Evolutionary conservation across 2,329 filamentous ascomycete genomes (phyloP).

Genomic region (Neoascochyta sp.): DNA sequence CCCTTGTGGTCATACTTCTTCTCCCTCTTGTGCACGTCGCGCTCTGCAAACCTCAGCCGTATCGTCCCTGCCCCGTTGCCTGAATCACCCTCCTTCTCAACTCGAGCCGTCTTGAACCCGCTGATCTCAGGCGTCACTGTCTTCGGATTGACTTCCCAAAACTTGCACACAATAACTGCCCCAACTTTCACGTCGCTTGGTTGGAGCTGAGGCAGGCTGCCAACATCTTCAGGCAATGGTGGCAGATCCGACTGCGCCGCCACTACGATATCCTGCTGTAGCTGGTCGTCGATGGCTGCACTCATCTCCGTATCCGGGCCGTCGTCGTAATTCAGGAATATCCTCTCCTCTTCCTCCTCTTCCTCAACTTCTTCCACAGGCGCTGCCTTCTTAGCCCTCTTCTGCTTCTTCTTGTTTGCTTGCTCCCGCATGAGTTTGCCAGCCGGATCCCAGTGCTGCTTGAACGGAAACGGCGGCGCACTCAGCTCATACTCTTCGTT

Average conservation of each 20-base stretch:
- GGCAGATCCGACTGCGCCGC: conserved; percentile 57
- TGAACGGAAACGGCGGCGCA: conserved; percentile 82
- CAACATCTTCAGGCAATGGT: conserved; percentile 56
- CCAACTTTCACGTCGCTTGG: conserved; percentile 52
- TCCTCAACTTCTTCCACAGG: conserved; percentile 41
- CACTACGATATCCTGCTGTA: conserved; percentile 45
- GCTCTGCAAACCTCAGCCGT: conserved; percentile 62
- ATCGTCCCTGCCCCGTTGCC: conserved; percentile 51
- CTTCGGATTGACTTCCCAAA: conserved; percentile 57
- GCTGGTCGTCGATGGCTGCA: conserved; percentile 29
- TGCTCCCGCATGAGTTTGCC: conserved; percentile 58
- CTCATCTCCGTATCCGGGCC: conserved; percentile 21
- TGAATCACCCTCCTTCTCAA: conserved; percentile 50
- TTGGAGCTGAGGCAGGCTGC: conserved; percentile 51
- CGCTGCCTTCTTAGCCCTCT: conserved; percentile 42
- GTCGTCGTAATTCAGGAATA: conserved; percentile 30
- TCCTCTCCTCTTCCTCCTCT: conserved; percentile 37
- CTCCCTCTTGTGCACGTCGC: conserved; percentile 59
- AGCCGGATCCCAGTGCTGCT: conserved; percentile 82
- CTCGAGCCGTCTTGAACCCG: conserved; percentile 59
- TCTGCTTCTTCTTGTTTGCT: conserved; percentile 55
- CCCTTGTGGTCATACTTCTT: conserved; percentile 66
- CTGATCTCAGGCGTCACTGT: conserved; percentile 62
- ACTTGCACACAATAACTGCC: conserved; percentile 66
- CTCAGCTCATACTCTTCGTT: conserved; percentile 57